A percentile compares a stretch with the other conserved stretches of the same genome.
These are phyloP conservation scores for Zasmidium angulare DNA, from an alignment of 2,329 filamentous ascomycete genomes.

Conservation along the genomic window DNA sequence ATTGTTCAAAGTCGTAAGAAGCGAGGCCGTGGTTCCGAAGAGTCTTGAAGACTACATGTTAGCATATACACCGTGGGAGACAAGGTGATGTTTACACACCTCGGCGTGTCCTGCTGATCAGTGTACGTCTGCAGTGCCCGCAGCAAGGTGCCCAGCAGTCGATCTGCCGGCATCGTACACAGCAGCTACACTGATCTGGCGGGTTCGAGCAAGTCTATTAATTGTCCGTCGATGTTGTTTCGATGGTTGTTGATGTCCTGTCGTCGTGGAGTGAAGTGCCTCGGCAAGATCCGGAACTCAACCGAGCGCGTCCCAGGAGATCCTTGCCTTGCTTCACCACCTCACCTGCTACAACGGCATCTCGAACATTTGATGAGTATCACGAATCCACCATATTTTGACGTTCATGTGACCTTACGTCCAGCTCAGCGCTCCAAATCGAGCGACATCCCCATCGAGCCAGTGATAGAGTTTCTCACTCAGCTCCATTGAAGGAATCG, in stretches of 20 bases:
- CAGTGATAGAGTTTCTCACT: neutral
- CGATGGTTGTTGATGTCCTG: neutral
- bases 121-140: slow-evolving; percentile 61
- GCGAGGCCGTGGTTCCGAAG: slow-evolving; percentile 64
- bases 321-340: neutral
- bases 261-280: neutral
- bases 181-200: neutral
- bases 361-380: neutral
- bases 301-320: neutral
- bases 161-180: slow-evolving; percentile 62
- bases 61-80: slow-evolving; percentile 6
- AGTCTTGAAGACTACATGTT: slow-evolving; percentile 40
- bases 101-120: slow-evolving; percentile 59
- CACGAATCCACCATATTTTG: neutral
- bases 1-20: slow-evolving; percentile 70
- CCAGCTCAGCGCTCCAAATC: neutral
- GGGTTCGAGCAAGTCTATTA: too few species aligned
- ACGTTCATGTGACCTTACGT: neutral
- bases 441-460: neutral
- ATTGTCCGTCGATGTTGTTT: neutral
- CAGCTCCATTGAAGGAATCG: neutral
- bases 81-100: slow-evolving; percentile 42
- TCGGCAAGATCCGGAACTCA: neutral
- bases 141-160: slow-evolving; percentile 65
- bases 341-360: too few species aligned